Conservation (phyloP, 2,329 filamentous ascomycete genomes). For the Cadophora gregata region DNA sequence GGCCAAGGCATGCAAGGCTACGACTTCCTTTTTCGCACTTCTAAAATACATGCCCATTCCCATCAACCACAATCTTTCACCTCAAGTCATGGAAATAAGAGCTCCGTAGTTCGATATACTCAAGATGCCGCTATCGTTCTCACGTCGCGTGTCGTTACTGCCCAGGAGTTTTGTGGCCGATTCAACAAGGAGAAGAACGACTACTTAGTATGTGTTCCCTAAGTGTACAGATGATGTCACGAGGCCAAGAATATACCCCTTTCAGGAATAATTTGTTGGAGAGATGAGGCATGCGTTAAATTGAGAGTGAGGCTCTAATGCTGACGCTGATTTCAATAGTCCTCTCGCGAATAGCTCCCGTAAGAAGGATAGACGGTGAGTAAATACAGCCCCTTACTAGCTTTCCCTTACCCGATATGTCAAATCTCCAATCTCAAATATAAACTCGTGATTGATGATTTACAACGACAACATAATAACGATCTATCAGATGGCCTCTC, state of each 20-base stretch:
- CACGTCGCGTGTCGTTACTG: slow-evolving; percentile 33
- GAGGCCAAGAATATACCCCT: background rate
- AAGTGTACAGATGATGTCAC: background rate
- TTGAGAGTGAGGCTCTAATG: slow-evolving; percentile 19
- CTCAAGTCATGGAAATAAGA: slow-evolving; percentile 5
- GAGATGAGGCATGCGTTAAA: background rate
- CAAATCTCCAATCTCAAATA: background rate
- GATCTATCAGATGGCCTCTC: slow-evolving; percentile 59
- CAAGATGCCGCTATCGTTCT: slow-evolving; percentile 36
- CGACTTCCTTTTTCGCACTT: slow-evolving; percentile 12
- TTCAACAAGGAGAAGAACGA: slow-evolving; percentile 24
- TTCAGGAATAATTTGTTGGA: background rate
- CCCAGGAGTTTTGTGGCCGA: slow-evolving; percentile 32
- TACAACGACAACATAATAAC: background rate
- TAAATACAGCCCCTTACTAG: background rate
- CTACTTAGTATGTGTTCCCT: slow-evolving; percentile 27
- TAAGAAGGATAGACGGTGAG: slow-evolving; percentile 42
- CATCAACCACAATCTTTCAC: background rate
- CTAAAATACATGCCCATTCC: background rate
- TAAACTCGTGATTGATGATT: background rate
- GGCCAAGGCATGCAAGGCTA: slow-evolving; percentile 26
- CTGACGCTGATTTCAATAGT: slow-evolving; percentile 20
- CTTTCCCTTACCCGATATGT: background rate
- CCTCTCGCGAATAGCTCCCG: slow-evolving; percentile 40
- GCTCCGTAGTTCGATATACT: background rate